phyloP scores from a whole-genome alignment of 1,284 basidiomycete genomes.

The Cryptococcus floricola region DNA sequence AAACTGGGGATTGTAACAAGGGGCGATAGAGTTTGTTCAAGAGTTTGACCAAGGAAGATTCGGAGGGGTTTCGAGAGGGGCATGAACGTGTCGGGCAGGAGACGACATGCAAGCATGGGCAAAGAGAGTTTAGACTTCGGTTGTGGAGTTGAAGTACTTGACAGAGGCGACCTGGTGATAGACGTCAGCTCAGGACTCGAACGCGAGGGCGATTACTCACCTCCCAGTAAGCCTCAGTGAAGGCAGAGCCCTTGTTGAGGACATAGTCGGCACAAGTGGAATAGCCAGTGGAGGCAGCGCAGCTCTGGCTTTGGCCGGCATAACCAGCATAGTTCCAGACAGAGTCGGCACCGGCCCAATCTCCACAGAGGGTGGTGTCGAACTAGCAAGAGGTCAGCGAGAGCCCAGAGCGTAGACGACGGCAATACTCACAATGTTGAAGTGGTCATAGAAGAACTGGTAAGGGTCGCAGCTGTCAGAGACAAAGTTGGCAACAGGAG shows the following conservation, averaged over 20 bases:
- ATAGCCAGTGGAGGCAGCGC: slow-evolving; percentile 74
- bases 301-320: slow-evolving; percentile 75
- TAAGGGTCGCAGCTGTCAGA: slow-evolving; percentile 66
- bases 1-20: neutral
- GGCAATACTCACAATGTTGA: slow-evolving; percentile 54
- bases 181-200: neutral
- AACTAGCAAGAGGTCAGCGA: slow-evolving; percentile 47
- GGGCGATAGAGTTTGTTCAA: neutral
- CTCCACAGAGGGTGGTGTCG: slow-evolving; percentile 48
- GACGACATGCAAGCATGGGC: neutral
- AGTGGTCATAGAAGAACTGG: slow-evolving; percentile 69
- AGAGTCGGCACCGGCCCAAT: slow-evolving; percentile 67
- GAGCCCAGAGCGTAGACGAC: neutral
- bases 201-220: slow-evolving; percentile 43
- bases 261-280: slow-evolving; percentile 56
- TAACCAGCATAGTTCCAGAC: slow-evolving; percentile 68
- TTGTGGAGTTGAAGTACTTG: slow-evolving; percentile 47
- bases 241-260: slow-evolving; percentile 62
- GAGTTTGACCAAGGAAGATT: neutral
- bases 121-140: slow-evolving; percentile 23
- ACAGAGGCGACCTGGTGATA: slow-evolving; percentile 35
- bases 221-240: slow-evolving; percentile 69
- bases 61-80: neutral
- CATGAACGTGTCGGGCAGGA: neutral
- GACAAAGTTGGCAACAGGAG: slow-evolving; percentile 69